Evolutionary conservation across 495 filamentous ascomycete genomes (phyloP).

Genomic region (Glonium stellatum): DNA sequence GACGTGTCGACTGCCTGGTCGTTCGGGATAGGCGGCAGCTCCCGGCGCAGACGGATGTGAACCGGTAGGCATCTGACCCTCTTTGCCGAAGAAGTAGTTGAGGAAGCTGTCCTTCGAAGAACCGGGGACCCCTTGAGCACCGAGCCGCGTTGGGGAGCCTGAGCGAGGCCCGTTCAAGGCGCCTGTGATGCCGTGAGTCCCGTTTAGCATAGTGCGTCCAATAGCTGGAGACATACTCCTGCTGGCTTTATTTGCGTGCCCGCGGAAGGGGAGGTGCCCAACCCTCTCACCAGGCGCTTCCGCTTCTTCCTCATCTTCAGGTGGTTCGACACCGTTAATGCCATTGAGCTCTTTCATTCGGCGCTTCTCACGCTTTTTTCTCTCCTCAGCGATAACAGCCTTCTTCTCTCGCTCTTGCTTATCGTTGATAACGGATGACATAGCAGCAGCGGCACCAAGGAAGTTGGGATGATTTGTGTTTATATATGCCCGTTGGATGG

Average conservation of each 20-base stretch:
- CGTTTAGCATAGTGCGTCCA: conserved; percentile 49
- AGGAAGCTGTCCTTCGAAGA: conserved; percentile 78
- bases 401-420: conserved; percentile 91
- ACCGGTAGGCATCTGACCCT: conserved; percentile 51
- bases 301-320: conserved; percentile 66
- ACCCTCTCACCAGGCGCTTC: conserved; percentile 36
- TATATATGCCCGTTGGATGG: conserved; percentile 96
- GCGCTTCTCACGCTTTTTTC: conserved; percentile 73
- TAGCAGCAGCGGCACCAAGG: conserved; percentile 92
- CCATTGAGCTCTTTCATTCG: conserved; percentile 70
- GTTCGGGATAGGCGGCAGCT: conserved; percentile 30
- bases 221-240: conserved; percentile 80
- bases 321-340: conserved; percentile 64
- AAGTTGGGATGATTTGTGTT: conserved; percentile 99
- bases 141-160: conserved; percentile 56
- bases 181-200: conserved; percentile 48
- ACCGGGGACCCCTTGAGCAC: conserved; percentile 43
- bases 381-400: conserved; percentile 68
- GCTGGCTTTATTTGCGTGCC: conserved; percentile 51
- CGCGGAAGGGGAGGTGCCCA: conserved; percentile 51
- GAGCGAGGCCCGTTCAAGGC: conserved; percentile 62
- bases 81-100: conserved; percentile 98
- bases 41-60: conserved; percentile 37
- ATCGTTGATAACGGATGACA: conserved; percentile 89
- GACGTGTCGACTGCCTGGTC: conserved; percentile 54